Evolutionary conservation across 148 eudicot genomes (phyloP).

Genomic region (Selenicereus undatus): DNA sequence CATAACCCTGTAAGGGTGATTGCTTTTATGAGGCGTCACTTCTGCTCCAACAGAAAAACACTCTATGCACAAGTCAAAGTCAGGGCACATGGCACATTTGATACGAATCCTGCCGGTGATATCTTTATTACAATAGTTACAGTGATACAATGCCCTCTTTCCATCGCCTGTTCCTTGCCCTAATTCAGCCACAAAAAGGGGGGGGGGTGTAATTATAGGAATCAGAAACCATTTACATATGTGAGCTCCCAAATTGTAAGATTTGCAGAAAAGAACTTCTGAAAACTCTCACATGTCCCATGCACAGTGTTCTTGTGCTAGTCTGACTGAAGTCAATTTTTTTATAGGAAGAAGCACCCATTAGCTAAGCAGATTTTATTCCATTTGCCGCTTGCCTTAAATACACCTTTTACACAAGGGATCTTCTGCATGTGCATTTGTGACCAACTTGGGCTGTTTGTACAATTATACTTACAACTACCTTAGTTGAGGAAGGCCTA

Average conservation of each 20-base stretch:
- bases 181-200: not conserved
- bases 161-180: slow-evolving; percentile 56
- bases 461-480: not conserved
- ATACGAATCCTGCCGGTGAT: slow-evolving; percentile 64
- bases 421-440: not conserved
- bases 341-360: not conserved
- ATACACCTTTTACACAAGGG: not conserved
- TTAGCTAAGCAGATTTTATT: not conserved
- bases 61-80: slow-evolving; percentile 68
- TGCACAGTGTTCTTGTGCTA: not conserved
- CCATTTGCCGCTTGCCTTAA: not conserved
- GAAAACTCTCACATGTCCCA: not conserved
- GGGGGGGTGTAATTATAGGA: not conserved
- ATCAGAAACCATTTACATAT: not conserved
- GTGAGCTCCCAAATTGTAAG: not conserved
- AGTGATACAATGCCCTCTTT: slow-evolving; percentile 62
- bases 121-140: slow-evolving; percentile 76
- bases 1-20: slow-evolving; percentile 70
- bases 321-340: not conserved
- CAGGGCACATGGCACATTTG: slow-evolving; percentile 61
- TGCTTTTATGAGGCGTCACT: slow-evolving; percentile 63
- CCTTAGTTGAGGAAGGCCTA: not conserved
- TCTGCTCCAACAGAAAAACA: slow-evolving; percentile 75
- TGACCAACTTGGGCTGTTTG: not conserved
- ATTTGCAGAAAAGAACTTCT: not conserved